Evolutionary conservation across 805 yeast species (phyloP).

Genomic region (Candida nitratophila): DNA sequence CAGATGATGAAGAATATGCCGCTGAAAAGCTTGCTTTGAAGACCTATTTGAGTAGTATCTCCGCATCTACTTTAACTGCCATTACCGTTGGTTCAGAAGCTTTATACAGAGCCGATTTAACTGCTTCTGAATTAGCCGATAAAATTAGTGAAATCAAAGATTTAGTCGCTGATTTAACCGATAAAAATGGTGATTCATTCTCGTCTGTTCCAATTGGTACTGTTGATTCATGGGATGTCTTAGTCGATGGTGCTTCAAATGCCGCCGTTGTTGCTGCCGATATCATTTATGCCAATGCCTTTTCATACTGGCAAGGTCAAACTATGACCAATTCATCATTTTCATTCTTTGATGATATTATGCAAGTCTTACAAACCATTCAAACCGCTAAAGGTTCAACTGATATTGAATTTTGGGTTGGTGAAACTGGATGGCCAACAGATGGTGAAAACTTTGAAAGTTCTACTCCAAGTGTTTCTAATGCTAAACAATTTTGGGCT

Average conservation of each 20-base stretch:
- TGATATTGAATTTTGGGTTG: conserved; percentile 87
- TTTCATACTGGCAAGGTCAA: conserved; percentile 99
- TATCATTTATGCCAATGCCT: conserved; percentile 86
- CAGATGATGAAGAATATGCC: conserved; percentile 67
- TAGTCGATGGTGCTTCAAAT: conserved; percentile 69
- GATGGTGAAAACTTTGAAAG: conserved; percentile 66
- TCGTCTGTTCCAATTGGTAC: conserved; percentile 74
- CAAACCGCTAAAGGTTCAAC: conserved; percentile 84
- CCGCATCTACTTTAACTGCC: conserved; percentile 61
- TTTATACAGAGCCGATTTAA: conserved; percentile 80
- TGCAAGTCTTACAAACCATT: conserved; percentile 90
- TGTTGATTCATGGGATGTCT: conserved; percentile 92
- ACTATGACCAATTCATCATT: conserved; percentile 72
- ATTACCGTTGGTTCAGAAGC: conserved; percentile 95
- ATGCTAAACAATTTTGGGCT: conserved; percentile 80
- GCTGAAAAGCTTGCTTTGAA: conserved; percentile 70
- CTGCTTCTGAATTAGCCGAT: conserved; percentile 66
- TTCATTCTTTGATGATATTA: conserved; percentile 93
- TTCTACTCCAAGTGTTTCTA: conserved; percentile 60
- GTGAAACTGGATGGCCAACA: conserved; percentile 98
- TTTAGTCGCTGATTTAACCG: conserved; percentile 54
- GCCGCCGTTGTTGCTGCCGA: conserved; percentile 79
- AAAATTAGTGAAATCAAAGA: conserved; percentile 57
- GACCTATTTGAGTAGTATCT: conserved; percentile 64
- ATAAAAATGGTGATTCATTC: conserved; percentile 77